Evolutionary conservation across 768 basidiomycete genomes (phyloP).

Genomic region (Lactarius indigo): DNA sequence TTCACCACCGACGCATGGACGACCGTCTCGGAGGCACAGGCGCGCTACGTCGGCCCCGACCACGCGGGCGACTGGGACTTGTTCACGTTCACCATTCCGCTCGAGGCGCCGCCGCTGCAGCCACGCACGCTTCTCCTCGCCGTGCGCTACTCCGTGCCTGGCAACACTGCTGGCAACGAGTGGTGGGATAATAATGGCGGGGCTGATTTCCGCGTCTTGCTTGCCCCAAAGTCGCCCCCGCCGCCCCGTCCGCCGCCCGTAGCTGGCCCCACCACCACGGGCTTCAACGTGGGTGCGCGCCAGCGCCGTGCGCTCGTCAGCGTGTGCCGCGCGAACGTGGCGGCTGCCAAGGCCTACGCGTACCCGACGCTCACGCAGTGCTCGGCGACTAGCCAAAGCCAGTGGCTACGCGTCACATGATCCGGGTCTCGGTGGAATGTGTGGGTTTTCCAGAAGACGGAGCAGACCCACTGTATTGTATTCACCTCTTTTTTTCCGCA

Average conservation of each 20-base stretch:
- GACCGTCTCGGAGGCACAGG: constrained; percentile 43
- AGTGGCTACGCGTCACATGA: background rate
- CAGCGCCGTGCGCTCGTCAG: background rate
- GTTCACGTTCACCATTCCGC: constrained; percentile 13
- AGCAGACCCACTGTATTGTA: background rate
- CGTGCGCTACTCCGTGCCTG: background rate
- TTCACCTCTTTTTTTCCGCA: background rate
- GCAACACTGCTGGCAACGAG: constrained; percentile 6
- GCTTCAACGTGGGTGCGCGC: background rate
- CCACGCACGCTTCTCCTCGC: constrained; percentile 4
- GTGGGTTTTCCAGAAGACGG: too few relatives aligned
- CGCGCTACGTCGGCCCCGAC: background rate
- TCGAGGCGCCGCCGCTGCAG: background rate
- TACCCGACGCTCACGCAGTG: background rate
- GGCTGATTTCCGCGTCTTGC: background rate
- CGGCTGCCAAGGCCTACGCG: background rate
- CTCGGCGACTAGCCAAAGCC: background rate
- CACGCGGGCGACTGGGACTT: background rate
- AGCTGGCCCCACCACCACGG: background rate
- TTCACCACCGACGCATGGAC: constrained; percentile 54
- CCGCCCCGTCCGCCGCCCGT: background rate
- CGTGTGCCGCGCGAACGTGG: background rate
- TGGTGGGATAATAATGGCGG: constrained; percentile 23
- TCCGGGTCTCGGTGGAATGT: background rate
- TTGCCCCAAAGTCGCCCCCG: background rate